A percentile compares a stretch with the other conserved stretches of the same genome.
phyloP scores from a whole-genome alignment of 257 asterid species.

The Plantago major region DNA sequence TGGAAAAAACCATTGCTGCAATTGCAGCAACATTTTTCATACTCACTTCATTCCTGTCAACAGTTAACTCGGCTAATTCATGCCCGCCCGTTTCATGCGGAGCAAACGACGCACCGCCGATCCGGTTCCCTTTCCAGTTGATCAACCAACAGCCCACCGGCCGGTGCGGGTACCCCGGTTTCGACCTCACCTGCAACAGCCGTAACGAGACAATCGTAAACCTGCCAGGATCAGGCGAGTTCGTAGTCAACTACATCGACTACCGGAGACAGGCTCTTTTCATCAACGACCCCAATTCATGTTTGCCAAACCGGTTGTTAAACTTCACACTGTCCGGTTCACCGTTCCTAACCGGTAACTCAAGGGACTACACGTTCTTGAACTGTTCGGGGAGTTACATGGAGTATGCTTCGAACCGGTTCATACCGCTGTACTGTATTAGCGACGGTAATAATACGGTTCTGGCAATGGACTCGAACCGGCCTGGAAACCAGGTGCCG shows the following conservation, averaged over 20 bases:
- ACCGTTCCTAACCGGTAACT: constrained; percentile 29
- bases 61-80: constrained; percentile 20
- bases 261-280: constrained; percentile 41
- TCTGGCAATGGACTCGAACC: constrained; percentile 26
- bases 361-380: constrained; percentile 30
- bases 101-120: constrained; percentile 30
- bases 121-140: constrained; percentile 75
- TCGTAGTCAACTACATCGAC: constrained; percentile 53
- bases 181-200: constrained; percentile 62
- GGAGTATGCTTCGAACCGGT: constrained; percentile 13
- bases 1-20: constrained; percentile 14
- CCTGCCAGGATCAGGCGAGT: constrained; percentile 69
- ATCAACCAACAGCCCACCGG: constrained; percentile 27
- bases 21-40: constrained; percentile 13
- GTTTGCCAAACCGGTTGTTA: constrained; percentile 52
- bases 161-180: constrained; percentile 65
- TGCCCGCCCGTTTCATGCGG: constrained; percentile 50
- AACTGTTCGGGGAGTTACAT: constrained; percentile 48
- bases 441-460: constrained; percentile 41
- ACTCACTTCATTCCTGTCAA: constrained; percentile 15
- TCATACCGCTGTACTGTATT: constrained; percentile 34
- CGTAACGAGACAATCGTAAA: constrained; percentile 39
- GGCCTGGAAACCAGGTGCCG: constrained; percentile 21
- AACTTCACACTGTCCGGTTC: constrained; percentile 42
- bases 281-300: constrained; percentile 52